Conservation (phyloP, 2,329 filamentous ascomycete species). For the Amesomyces nigricolor region DNA sequence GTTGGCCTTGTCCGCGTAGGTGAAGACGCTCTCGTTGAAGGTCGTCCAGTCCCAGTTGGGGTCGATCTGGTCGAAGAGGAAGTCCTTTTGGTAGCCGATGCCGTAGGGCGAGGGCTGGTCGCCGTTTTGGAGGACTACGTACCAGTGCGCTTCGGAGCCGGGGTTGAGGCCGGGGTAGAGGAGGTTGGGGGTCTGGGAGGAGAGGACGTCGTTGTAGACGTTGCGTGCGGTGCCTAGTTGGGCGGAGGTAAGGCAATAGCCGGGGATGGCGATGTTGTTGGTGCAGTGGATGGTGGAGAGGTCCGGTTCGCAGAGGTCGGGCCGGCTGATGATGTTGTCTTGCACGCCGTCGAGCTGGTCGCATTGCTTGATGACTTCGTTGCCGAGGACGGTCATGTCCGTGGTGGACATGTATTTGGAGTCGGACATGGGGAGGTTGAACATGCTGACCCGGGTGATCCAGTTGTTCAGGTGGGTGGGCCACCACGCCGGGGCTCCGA, state of each 20-base stretch:
- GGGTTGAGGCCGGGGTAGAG: constrained; percentile 35
- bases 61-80: constrained; percentile 26
- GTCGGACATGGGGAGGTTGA: constrained; percentile 39
- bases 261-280: constrained; percentile 18
- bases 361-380: constrained; percentile 42
- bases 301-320: constrained; percentile 37
- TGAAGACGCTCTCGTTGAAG: constrained; percentile 27
- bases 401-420: constrained; percentile 38
- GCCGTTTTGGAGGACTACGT: constrained; percentile 19
- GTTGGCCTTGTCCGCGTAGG: constrained; percentile 25
- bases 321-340: constrained; percentile 43
- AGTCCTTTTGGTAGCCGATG: constrained; percentile 27
- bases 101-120: constrained; percentile 23
- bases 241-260: constrained; percentile 35
- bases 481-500: constrained; percentile 41
- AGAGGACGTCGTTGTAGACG: constrained; percentile 28
- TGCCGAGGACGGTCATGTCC: constrained; percentile 34
- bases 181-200: constrained; percentile 22
- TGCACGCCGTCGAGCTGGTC: constrained; percentile 43
- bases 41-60: constrained; percentile 30
- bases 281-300: constrained; percentile 37
- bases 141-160: constrained; percentile 38
- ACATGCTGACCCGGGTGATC: constrained; percentile 36
- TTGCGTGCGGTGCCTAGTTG: constrained; percentile 34
- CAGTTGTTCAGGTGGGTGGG: constrained; percentile 37